Evolutionary conservation across 2,329 filamentous ascomycete genomes (phyloP), one percentile per base, ranked within the genome.

Genomic region (Monosporascus sp.): DNA sequence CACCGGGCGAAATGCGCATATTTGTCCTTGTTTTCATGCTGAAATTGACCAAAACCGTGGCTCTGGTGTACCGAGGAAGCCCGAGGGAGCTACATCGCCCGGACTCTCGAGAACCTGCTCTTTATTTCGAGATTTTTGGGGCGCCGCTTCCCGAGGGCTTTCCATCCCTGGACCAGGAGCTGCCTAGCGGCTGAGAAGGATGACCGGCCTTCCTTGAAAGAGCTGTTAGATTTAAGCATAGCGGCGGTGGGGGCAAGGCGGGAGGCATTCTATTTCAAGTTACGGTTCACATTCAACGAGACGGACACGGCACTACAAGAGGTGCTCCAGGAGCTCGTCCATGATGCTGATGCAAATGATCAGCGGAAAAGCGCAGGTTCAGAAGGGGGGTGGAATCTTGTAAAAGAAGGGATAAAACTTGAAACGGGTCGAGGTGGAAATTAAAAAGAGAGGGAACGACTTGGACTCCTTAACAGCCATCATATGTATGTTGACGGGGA

Each of bases 141-240:
- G 5, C 8, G 22, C 9, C 3, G 6, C 9, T 31, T 31, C 27
- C 11, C 27, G 27, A 31, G 8, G 8, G 27, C 27, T 39, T 45
- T 44, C 57, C 57, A n/a, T 11, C 2, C 14, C 44, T 57, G 14
- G 53, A 59, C 31, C 8, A 4, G 9, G 47, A 54, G 2, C 14
- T 55, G 8, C 55, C 47, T 57, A 27, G 55, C 52, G 2, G 7
- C 1, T 6, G 14, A 48, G 11, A 24, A 38, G 14, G 7, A 6
- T 8, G 15, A 48, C 11, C 48, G 53, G 8, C 57, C 53, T 17
- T 2, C 24, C 4, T 48, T 57, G 31, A 20, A 39, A 17, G 25
- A 48, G 22, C 7, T 47, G 45, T 39, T 57, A 20, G 5, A 14
- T 15, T 27, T 24, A 24, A 49, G 37, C 6, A 36, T 45, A 14